Base-by-base conservation (phyloP, 1,284 basidiomycete genomes). In the Cutaneotrichosporon daszewskae region DNA sequence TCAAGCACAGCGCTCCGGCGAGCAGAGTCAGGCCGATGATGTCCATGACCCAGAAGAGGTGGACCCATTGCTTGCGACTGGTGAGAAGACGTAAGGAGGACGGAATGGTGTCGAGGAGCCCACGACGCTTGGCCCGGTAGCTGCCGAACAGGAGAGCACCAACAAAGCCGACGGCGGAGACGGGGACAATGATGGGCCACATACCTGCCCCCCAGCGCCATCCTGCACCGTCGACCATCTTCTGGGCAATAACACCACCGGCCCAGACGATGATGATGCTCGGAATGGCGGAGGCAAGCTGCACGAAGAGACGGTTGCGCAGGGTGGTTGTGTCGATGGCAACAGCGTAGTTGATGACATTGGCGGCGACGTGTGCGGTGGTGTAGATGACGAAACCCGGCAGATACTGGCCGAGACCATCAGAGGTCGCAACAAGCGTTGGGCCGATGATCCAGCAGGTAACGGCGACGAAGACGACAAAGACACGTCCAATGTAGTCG, bases 141-240 rank as follows among this genome's bases (percentile, higher is more conserved):
- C 57, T 51, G 1, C 67, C 69, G 37, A 54, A 19, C 20, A 57
- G 37, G 20, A 74, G 53, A 3, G 66, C 58, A 26, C 43, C 32
- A 37, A 71, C 44, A 14, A 74, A 54, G 4, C 69, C 68, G 14
- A 72, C 26, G 13, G 59, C 36, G 39, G 57, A 54, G 33, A 66
- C 55, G 4, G 72, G 68, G 53, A 68, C 69, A 49, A 74, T 71
- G 53, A 74, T 72, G 12, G 60, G 65, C 62, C 66, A 75, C 67
- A 72, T 72, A 27, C 67, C 69, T 16, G 68, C 63, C 39, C 69
- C 72, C 68, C 69, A 72, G 34, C 61, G 53, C 74, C 74, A 74
- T 24, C 65, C 67, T 1, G 63, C 64, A 5, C 44, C 49, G 4
- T 43, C 23, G 12, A 28, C 24, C 1, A 44, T 32, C 16, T 42